These are phyloP conservation scores for Gossypium trilobum DNA, from an alignment of 441 rosid genomes.

Conservation along the genomic window DNA sequence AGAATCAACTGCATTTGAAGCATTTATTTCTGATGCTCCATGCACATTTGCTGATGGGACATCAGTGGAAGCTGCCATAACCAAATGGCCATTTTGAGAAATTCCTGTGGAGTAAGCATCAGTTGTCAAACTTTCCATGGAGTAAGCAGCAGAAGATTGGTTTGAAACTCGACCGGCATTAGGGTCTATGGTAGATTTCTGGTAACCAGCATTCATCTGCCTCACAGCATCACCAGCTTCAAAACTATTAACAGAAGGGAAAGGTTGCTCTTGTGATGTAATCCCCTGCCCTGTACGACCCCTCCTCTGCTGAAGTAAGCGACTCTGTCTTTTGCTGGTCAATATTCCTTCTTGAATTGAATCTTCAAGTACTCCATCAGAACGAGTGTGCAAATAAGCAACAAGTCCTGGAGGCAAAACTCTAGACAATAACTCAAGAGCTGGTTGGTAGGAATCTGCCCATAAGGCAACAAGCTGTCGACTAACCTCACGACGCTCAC, in stretches of 20 bases:
- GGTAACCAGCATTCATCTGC: slow-evolving; percentile 38
- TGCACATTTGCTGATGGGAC: slow-evolving; percentile 30
- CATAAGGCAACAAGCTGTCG: slow-evolving; percentile 99
- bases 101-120: slow-evolving; percentile 36
- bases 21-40: slow-evolving; percentile 43
- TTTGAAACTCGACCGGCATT: slow-evolving; percentile 37
- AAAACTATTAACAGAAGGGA: slow-evolving; percentile 38
- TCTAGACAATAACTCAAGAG: slow-evolving; percentile 77
- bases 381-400: slow-evolving; percentile 92
- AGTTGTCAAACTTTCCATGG: slow-evolving; percentile 44
- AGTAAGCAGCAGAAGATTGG: slow-evolving; percentile 28
- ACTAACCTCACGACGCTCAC: slow-evolving; percentile 94
- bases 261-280: slow-evolving; percentile 55
- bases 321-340: slow-evolving; percentile 72
- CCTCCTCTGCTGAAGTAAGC: slow-evolving; percentile 85
- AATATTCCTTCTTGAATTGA: slow-evolving; percentile 62
- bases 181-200: slow-evolving; percentile 37
- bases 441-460: slow-evolving; percentile 99
- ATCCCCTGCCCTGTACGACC: slow-evolving; percentile 52
- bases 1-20: slow-evolving; percentile 37
- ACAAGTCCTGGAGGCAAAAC: slow-evolving; percentile 98
- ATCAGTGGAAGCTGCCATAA: slow-evolving; percentile 32
- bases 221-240: slow-evolving; percentile 53
- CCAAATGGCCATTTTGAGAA: slow-evolving; percentile 44
- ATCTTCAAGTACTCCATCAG: slow-evolving; percentile 57